These are phyloP conservation scores for Suhomyces ambrosiae DNA, from an alignment of 1,139 yeast species.

Conservation along the genomic window DNA sequence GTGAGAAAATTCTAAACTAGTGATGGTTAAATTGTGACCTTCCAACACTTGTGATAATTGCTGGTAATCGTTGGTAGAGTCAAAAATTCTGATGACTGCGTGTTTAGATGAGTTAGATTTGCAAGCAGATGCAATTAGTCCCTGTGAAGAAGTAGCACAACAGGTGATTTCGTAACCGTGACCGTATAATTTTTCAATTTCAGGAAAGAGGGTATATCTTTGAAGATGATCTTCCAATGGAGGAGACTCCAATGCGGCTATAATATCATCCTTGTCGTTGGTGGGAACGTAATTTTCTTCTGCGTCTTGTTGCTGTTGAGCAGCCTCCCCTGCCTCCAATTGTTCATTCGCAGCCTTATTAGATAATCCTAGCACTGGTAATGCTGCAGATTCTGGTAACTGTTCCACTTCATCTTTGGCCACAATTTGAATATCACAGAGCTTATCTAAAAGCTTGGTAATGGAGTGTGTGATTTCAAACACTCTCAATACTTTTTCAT, in stretches of 20 bases:
- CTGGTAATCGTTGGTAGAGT: slow-evolving; percentile 49
- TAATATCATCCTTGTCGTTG: slow-evolving; percentile 45
- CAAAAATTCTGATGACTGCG: slow-evolving; percentile 81
- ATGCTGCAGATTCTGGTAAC: slow-evolving; percentile 79
- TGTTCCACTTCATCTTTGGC: slow-evolving; percentile 21
- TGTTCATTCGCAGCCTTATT: slow-evolving; percentile 76
- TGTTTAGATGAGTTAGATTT: slow-evolving; percentile 81
- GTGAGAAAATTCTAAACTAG: slow-evolving; percentile 76
- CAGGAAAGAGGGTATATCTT: slow-evolving; percentile 93
- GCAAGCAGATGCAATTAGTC: slow-evolving; percentile 88
- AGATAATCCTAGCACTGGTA: slow-evolving; percentile 92
- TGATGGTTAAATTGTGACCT: slow-evolving; percentile 81
- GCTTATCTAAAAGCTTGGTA: slow-evolving; percentile 57
- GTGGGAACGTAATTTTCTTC: slow-evolving; percentile 40
- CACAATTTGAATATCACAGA: slow-evolving; percentile 49
- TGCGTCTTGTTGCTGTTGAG: slow-evolving; percentile 36
- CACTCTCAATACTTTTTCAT: slow-evolving; percentile 87
- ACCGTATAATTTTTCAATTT: slow-evolving; percentile 89
- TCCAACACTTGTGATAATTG: slow-evolving; percentile 44
- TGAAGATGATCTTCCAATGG: slow-evolving; percentile 91
- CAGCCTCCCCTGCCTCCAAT: slow-evolving; percentile 42
- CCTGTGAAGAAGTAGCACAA: slow-evolving; percentile 69
- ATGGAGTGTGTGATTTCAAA: slow-evolving; percentile 89
- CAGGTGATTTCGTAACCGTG: slow-evolving; percentile 95
- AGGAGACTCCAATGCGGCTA: slow-evolving; percentile 53